Percentiles rank a stretch among this genome's conserved stretches.
Evolutionary conservation across 2,329 filamentous ascomycete genomes (phyloP).

Genomic region (Calonectria ilicicola): DNA sequence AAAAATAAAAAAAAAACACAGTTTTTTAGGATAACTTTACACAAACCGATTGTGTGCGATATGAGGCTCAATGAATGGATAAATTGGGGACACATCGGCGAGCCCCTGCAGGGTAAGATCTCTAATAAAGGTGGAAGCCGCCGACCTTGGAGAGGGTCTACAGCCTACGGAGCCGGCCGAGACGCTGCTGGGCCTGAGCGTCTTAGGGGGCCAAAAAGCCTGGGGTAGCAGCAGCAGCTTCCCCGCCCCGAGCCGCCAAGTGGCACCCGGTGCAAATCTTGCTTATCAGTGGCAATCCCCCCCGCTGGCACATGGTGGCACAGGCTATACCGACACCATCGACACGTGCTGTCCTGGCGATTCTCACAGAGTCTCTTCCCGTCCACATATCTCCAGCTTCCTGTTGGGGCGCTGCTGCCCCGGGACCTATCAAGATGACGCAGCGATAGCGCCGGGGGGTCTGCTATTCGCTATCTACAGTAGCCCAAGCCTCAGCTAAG

Average conservation of each 20-base stretch:
- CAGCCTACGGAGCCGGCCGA: constrained; percentile 49
- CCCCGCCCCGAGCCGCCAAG: constrained; percentile 34
- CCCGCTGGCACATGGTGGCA: constrained; percentile 8
- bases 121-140: constrained; percentile 40
- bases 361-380: constrained; percentile 19
- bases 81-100: not conserved
- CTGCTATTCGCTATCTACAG: constrained; percentile 32
- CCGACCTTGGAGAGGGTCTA: constrained; percentile 43
- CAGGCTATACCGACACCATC: not conserved
- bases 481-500: constrained; percentile 16
- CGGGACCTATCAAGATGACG: constrained; percentile 28
- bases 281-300: constrained; percentile 42
- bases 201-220: constrained; percentile 33
- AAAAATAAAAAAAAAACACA: too few species aligned
- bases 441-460: constrained; percentile 22
- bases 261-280: constrained; percentile 35
- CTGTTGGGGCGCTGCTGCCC: constrained; percentile 27
- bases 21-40: not conserved
- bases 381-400: constrained; percentile 29
- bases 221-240: constrained; percentile 34
- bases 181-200: constrained; percentile 26
- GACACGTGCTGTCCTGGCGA: not conserved
- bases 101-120: constrained; percentile 5
- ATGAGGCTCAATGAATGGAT: not conserved
- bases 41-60: too few species aligned